Conservation (phyloP, 2,329 filamentous ascomycete genomes). For the Claviceps pazoutovae region DNA sequence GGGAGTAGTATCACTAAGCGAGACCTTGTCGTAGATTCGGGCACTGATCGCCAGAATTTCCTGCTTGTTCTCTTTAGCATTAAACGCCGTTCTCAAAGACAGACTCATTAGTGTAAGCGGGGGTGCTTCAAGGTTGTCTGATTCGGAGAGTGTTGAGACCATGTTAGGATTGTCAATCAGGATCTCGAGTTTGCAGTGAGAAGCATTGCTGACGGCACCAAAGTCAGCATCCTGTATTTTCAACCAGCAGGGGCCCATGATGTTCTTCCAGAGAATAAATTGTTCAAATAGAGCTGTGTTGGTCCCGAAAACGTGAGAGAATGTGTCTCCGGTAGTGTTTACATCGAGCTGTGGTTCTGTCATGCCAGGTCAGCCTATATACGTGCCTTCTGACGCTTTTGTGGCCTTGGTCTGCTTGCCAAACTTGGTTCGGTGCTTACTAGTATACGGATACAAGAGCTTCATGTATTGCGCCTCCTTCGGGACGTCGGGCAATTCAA, state of each 20-base stretch:
- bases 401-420: too few species aligned
- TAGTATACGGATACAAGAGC: constrained; percentile 88
- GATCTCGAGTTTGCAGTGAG: constrained; percentile 92
- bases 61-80: constrained; percentile 87
- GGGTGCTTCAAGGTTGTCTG: constrained; percentile 69
- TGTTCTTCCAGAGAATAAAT: constrained; percentile 96
- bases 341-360: constrained; percentile 55
- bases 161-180: constrained; percentile 64
- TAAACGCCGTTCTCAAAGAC: constrained; percentile 74
- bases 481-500: constrained; percentile 76
- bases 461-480: constrained; percentile 88
- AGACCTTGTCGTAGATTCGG: constrained; percentile 82
- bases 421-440: constrained; percentile 19
- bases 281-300: constrained; percentile 94
- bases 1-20: constrained; percentile 72
- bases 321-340: constrained; percentile 68
- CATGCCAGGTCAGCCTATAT: constrained; percentile 8
- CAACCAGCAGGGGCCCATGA: constrained; percentile 98
- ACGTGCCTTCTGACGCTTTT: background rate
- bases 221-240: constrained; percentile 81
- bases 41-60: constrained; percentile 87
- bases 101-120: constrained; percentile 94
- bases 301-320: constrained; percentile 83
- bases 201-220: constrained; percentile 72
- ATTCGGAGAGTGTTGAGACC: constrained; percentile 59